These are phyloP conservation scores for Vigna unguiculata DNA, from an alignment of 306 rosid species.

Conservation along the genomic window DNA sequence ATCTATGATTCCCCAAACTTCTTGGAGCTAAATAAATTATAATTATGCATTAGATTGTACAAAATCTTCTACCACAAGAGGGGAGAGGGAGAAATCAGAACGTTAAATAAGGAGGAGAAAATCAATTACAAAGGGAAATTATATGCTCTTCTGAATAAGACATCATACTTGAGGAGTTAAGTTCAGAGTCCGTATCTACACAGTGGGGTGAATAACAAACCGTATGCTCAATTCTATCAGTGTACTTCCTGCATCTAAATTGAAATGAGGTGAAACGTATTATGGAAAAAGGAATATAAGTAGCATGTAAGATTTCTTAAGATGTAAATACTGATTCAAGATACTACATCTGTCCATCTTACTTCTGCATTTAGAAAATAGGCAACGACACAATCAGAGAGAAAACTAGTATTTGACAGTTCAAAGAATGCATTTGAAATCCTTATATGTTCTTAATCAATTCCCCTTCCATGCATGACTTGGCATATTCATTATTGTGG, in stretches of 20 bases:
- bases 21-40: constrained; percentile 54
- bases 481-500: background rate
- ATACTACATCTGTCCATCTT: background rate
- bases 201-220: constrained; percentile 46
- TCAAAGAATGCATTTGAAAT: constrained; percentile 19
- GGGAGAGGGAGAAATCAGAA: background rate
- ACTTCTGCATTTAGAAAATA: background rate
- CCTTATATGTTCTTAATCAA: background rate
- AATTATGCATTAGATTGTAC: constrained; percentile 15
- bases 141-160: background rate
- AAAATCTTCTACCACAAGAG: background rate
- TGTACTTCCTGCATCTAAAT: constrained; percentile 61
- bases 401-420: constrained; percentile 5
- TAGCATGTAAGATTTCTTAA: background rate
- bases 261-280: constrained; percentile 1
- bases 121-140: background rate
- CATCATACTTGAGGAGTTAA: constrained; percentile 57
- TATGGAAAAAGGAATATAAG: background rate
- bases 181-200: constrained; percentile 56
- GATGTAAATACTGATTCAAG: background rate
- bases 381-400: background rate
- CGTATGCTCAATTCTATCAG: constrained; percentile 58
- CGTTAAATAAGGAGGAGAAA: constrained; percentile 3
- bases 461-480: background rate
- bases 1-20: constrained; percentile 51